A percentile compares a stretch with the other conserved stretches of the same genome.
Conservation (phyloP, 2,329 filamentous ascomycete species). For the Trichoderma sp. region DNA sequence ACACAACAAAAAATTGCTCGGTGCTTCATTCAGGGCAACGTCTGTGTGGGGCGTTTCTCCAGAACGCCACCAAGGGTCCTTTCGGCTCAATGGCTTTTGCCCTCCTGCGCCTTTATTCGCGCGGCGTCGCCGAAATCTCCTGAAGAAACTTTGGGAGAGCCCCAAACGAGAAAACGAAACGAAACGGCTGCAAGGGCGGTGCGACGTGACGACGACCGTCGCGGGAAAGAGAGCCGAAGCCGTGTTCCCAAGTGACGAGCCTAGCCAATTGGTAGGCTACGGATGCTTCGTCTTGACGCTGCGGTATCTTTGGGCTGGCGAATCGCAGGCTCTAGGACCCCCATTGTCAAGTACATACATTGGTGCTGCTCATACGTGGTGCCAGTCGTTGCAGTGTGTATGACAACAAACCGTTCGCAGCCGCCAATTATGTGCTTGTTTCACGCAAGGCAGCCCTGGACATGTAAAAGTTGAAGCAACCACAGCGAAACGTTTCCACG, state of each 20-base stretch:
- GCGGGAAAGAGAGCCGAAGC: background rate
- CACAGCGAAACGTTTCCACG: background rate
- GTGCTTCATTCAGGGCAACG: background rate
- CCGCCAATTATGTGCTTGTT: slow-evolving; percentile 5
- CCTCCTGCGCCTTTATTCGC: slow-evolving; percentile 3
- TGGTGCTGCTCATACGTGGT: slow-evolving; percentile 12
- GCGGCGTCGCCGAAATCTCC: slow-evolving; percentile 21
- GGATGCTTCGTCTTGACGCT: background rate
- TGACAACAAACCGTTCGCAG: slow-evolving; percentile 16
- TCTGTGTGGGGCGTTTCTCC: background rate
- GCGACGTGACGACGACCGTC: background rate
- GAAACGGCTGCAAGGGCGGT: slow-evolving; percentile 18
- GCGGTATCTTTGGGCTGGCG: background rate
- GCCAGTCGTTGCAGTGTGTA: background rate
- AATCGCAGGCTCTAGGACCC: background rate
- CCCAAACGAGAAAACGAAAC: background rate
- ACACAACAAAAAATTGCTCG: background rate
- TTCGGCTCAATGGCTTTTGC: slow-evolving; percentile 1
- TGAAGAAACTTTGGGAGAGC: background rate
- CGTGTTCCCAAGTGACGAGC: background rate
- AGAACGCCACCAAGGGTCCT: slow-evolving; percentile 9
- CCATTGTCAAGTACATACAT: background rate
- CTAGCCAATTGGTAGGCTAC: background rate
- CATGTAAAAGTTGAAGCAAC: background rate
- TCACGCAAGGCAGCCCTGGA: background rate